These are phyloP conservation scores for Cutaneotrichosporon sp. DNA, from an alignment of 1,284 basidiomycete genomes.

Conservation along the genomic window DNA sequence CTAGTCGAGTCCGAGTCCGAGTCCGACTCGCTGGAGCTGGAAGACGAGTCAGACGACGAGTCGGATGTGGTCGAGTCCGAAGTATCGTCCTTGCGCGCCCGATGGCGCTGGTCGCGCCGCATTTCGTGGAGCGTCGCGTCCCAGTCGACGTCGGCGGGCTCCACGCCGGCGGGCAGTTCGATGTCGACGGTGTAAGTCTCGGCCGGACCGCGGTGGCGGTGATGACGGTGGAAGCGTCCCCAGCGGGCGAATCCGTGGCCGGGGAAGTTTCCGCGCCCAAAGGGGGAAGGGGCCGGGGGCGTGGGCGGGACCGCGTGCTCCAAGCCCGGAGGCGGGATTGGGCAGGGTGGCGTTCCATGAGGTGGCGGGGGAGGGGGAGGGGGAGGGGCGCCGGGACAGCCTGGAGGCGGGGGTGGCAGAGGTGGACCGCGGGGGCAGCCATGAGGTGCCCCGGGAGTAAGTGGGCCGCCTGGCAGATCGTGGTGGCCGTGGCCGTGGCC, in stretches of 20 bases:
- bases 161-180: constrained; percentile 1
- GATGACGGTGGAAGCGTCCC: neutral
- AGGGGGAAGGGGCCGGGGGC: neutral
- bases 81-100: neutral
- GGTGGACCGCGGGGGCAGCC: neutral
- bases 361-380: too few relatives aligned
- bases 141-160: constrained; percentile 6
- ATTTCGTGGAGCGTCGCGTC: neutral
- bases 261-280: neutral
- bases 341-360: neutral
- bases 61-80: constrained; percentile 3
- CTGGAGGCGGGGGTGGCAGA: too few relatives aligned
- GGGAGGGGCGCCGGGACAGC: too few relatives aligned
- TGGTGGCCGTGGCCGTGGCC: constrained; percentile 8
- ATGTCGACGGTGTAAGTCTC: neutral
- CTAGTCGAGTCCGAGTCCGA: neutral
- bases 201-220: neutral
- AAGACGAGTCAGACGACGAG: neutral
- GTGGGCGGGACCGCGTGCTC: too few relatives aligned
- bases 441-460: neutral
- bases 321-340: too few relatives aligned
- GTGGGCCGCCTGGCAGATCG: neutral
- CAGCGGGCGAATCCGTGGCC: neutral
- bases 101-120: neutral
- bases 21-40: neutral